Percentiles rank a stretch among this genome's conserved stretches.
phyloP scores from a whole-genome alignment of 1,139 yeast species.

The Geotrichum histeridarum region DNA sequence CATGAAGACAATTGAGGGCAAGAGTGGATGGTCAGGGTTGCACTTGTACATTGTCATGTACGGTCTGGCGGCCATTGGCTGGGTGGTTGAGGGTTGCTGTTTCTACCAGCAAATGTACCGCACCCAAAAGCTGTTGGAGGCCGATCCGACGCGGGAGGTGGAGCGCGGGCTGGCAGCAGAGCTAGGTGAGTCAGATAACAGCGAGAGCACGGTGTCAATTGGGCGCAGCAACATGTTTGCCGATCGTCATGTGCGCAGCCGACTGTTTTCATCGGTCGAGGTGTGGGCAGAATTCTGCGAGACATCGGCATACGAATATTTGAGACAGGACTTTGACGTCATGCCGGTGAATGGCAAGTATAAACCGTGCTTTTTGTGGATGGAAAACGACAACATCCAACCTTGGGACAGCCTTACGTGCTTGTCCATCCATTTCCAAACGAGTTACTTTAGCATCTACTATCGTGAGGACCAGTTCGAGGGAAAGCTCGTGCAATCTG shows the following conservation, averaged over 20 bases:
- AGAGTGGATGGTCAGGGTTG: constrained; percentile 29
- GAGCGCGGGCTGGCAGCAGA: background rate
- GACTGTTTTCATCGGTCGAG: constrained; percentile 35
- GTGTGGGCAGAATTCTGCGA: constrained; percentile 24
- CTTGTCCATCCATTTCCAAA: constrained; percentile 11
- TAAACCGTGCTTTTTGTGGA: background rate
- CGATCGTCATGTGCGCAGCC: constrained; percentile 29
- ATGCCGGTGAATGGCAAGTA: background rate
- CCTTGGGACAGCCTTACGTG: constrained; percentile 16
- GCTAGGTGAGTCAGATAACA: background rate
- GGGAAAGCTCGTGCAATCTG: background rate
- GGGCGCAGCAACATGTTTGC: background rate
- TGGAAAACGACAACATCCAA: background rate
- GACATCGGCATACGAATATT: background rate
- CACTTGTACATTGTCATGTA: constrained; percentile 29
- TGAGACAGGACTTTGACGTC: background rate
- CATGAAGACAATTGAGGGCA: constrained; percentile 5
- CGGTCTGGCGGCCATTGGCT: constrained; percentile 32
- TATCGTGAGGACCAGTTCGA: constrained; percentile 7
- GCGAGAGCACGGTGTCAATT: background rate
- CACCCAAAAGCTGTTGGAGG: background rate
- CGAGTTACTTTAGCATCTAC: constrained; percentile 12
- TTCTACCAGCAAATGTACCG: background rate
- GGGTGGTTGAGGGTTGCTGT: constrained; percentile 21
- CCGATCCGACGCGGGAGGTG: background rate